Percentiles rank a stretch among this genome's conserved stretches.
Conservation (phyloP, 2,329 filamentous ascomycete species). For the Hymenoscyphus repandus region DNA sequence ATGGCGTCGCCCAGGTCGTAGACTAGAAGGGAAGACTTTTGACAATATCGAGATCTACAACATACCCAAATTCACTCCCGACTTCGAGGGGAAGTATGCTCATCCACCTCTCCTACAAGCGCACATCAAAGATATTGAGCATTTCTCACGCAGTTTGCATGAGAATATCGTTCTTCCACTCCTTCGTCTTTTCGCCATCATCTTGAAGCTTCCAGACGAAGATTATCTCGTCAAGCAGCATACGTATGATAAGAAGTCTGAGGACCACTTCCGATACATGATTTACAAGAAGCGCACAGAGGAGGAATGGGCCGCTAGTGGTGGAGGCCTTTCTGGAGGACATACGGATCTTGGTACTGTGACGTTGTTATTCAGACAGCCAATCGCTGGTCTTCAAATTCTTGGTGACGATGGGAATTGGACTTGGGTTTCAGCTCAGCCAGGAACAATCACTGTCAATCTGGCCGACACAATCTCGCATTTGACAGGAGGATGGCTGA, state of each 20-base stretch:
- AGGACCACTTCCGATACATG: slow-evolving; percentile 61
- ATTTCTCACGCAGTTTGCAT: slow-evolving; percentile 42
- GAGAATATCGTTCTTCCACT: slow-evolving; percentile 51
- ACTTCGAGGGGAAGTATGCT: slow-evolving; percentile 35
- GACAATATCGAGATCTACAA: slow-evolving; percentile 58
- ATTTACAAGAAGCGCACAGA: slow-evolving; percentile 45
- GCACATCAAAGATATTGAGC: slow-evolving; percentile 50
- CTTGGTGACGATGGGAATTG: slow-evolving; percentile 42
- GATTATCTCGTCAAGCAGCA: slow-evolving; percentile 51
- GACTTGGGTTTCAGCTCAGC: slow-evolving; percentile 45
- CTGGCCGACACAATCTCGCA: slow-evolving; percentile 44
- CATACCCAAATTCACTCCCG: slow-evolving; percentile 50
- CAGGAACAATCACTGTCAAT: slow-evolving; percentile 48
- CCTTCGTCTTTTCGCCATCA: slow-evolving; percentile 54
- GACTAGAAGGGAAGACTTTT: slow-evolving; percentile 15
- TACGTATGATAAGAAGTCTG: slow-evolving; percentile 51
- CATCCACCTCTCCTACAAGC: slow-evolving; percentile 44
- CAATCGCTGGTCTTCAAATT: slow-evolving; percentile 52
- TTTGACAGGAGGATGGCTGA: slow-evolving; percentile 43
- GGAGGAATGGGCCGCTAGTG: slow-evolving; percentile 42
- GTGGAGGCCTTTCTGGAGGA: slow-evolving; percentile 41
- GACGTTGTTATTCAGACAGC: slow-evolving; percentile 54
- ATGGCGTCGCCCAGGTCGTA: slow-evolving; percentile 42
- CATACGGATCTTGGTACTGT: slow-evolving; percentile 54
- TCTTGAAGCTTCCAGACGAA: slow-evolving; percentile 55